These are phyloP conservation scores for Diplocarpon rosae DNA, from an alignment of 2,329 filamentous ascomycete genomes.

Conservation along the genomic window DNA sequence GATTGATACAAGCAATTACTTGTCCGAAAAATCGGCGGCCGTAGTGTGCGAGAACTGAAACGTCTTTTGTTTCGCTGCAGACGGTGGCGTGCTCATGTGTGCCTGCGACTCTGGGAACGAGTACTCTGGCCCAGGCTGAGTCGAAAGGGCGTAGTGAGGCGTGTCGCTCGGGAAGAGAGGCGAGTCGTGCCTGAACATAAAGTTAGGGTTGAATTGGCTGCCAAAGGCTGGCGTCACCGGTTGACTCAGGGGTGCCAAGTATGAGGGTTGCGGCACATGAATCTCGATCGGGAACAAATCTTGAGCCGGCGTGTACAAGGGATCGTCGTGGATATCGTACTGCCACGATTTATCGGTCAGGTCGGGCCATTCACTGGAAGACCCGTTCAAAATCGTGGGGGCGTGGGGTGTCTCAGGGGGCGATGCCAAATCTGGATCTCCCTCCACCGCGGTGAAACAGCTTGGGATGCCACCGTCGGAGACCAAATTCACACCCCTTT, in stretches of 20 bases:
- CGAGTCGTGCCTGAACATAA: constrained; percentile 17
- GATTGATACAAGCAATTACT: constrained; percentile 9
- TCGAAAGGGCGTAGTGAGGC: constrained; percentile 19
- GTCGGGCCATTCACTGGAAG: constrained; percentile 14
- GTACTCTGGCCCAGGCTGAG: constrained; percentile 20
- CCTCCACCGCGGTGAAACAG: constrained; percentile 17
- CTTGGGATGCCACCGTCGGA: constrained; percentile 16
- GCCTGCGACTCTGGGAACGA: constrained; percentile 17
- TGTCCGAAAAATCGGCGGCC: constrained; percentile 26
- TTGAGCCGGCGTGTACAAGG: constrained; percentile 22
- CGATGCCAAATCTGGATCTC: constrained; percentile 21
- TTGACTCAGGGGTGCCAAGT: constrained; percentile 20
- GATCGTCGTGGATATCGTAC: constrained; percentile 22
- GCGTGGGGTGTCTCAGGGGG: constrained; percentile 25
- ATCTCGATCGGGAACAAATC: constrained; percentile 20
- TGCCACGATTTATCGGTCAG: constrained; percentile 18
- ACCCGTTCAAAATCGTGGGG: constrained; percentile 9
- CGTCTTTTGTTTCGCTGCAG: constrained; percentile 23
- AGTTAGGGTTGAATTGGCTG: constrained; percentile 20
- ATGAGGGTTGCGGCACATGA: constrained; percentile 22
- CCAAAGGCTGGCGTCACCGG: constrained; percentile 26
- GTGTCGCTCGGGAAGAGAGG: constrained; percentile 20
- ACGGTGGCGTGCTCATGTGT: constrained; percentile 16
- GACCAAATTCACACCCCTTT: constrained; percentile 15
- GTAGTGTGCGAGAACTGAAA: constrained; percentile 27